Conservation (phyloP, 2,329 filamentous ascomycete species). For the Calonectria pseudoreteaudii region DNA sequence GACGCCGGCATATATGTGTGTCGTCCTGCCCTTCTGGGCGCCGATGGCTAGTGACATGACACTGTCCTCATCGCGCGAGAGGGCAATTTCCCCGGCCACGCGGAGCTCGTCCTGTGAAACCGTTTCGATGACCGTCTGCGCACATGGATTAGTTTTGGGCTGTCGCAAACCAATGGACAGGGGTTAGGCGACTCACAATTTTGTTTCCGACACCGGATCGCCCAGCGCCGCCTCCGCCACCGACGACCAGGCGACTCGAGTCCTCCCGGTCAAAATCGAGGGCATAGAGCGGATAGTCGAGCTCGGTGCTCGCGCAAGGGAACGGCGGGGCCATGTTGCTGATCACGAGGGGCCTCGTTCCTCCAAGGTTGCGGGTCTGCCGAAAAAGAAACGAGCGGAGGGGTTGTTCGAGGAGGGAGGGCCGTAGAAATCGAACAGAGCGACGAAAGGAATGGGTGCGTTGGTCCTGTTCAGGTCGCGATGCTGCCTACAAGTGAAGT, state of each 20-base stretch:
- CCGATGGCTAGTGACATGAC: constrained; percentile 85
- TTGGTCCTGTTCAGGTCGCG: not conserved
- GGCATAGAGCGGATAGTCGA: constrained; percentile 87
- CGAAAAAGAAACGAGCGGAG: too few relatives aligned
- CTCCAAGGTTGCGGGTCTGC: not conserved
- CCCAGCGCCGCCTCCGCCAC: constrained; percentile 87
- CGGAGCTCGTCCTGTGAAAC: constrained; percentile 72
- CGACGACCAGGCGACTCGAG: constrained; percentile 80
- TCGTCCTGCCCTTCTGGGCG: constrained; percentile 66
- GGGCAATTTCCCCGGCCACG: constrained; percentile 77
- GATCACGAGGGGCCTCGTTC: constrained; percentile 31
- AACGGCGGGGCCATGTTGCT: constrained; percentile 54
- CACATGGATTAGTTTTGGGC: constrained; percentile 23
- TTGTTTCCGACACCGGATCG: constrained; percentile 88
- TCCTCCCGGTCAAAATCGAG: constrained; percentile 90
- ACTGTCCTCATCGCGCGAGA: constrained; percentile 88
- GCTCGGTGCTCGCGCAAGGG: constrained; percentile 70
- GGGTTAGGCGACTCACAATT: constrained; percentile 68
- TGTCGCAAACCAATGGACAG: not conserved
- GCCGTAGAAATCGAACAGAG: not conserved
- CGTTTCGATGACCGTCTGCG: constrained; percentile 78
- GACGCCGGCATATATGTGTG: constrained; percentile 77
- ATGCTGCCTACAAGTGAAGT: not conserved
- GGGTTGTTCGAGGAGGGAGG: not conserved
- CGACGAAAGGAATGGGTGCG: not conserved